Evolutionary conservation across 1,139 yeast genomes (phyloP).

Genomic region (Suhomyces bribrorum): DNA sequence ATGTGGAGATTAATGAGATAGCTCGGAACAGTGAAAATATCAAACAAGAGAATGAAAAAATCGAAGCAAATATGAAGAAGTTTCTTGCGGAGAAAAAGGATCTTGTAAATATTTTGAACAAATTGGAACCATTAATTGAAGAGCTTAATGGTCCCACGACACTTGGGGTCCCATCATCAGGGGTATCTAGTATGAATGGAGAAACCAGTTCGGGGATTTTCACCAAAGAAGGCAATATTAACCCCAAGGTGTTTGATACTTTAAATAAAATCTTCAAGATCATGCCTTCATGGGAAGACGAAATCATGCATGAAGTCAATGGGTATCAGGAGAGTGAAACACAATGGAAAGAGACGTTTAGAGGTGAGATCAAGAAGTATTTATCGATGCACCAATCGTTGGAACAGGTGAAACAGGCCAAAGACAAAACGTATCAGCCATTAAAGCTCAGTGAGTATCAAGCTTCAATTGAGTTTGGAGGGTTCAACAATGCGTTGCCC

Average conservation of each 20-base stretch:
- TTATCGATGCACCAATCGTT: constrained; percentile 32
- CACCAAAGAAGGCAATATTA: constrained; percentile 36
- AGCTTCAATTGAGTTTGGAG: constrained; percentile 48
- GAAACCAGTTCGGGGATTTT: constrained; percentile 20
- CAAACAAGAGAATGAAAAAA: constrained; percentile 23
- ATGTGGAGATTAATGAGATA: constrained; percentile 17
- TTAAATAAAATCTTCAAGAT: constrained; percentile 27
- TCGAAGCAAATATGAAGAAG: constrained; percentile 29
- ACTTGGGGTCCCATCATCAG: background rate
- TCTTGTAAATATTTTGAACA: constrained; percentile 18
- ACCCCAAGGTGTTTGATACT: constrained; percentile 29
- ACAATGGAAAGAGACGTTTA: constrained; percentile 37
- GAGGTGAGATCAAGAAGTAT: constrained; percentile 35
- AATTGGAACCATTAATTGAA: constrained; percentile 32
- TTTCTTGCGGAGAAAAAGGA: constrained; percentile 31
- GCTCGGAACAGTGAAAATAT: constrained; percentile 15
- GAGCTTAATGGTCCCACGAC: constrained; percentile 18
- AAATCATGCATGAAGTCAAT: constrained; percentile 33
- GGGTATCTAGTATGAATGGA: constrained; percentile 2
- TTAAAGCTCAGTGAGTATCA: constrained; percentile 37
- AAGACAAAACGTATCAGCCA: constrained; percentile 35
- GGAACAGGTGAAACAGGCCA: constrained; percentile 32
- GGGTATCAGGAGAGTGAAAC: constrained; percentile 32
- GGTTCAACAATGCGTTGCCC: constrained; percentile 38
- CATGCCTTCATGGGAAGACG: constrained; percentile 40